Evolutionary conservation across 78 protist species (phyloP), one percentile per base, ranked within the genome.

Genomic region (Protostelium mycophagum): DNA sequence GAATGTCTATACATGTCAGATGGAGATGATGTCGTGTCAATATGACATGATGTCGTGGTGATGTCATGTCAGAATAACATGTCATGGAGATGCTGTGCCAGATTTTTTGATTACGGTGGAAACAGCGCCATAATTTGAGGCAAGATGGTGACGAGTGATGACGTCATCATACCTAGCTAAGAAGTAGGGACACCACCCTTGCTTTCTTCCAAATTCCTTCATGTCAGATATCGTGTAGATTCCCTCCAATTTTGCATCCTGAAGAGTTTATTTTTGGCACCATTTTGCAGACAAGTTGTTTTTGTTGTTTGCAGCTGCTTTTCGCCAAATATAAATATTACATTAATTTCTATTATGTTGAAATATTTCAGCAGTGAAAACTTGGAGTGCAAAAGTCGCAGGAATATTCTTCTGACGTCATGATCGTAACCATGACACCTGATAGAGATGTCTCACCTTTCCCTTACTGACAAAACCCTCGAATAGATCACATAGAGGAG

Each of bases 161-260:
- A n/a, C n/a, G n/a, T n/a, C n/a, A n/a, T n/a, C n/a, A n/a, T n/a
- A n/a, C n/a, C n/a, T 92, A 0, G 99, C 92, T 37, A 97, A n/a
- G 63, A 93, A 98, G 92, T 98, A 98, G 0, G 99, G 99, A 84
- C 99, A 98, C 91, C 86, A 85, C 63, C 83, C 38, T 10, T 63
- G 0, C 31, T 89, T 84, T 1, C 88, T 31, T 35, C 98, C 99
- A 28, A 90, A 87, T 35, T 87, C 95, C 34, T 85, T 83, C 28
- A 99, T 1, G 90, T 97, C 98, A 9, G 94, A 98, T 0, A 98
- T 89, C 28, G 98, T 85, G 86, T 96, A 96, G 1, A 97, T 96
- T 0, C 99, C 99, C n/a, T 38, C 83, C 35, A 95, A 38, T 10
- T 38, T 38, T 0, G 88, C 86, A 28, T 93, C 93, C 63, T 90